Conservation (phyloP, 2,329 filamentous ascomycete species). For the Xylaria sp. region DNA sequence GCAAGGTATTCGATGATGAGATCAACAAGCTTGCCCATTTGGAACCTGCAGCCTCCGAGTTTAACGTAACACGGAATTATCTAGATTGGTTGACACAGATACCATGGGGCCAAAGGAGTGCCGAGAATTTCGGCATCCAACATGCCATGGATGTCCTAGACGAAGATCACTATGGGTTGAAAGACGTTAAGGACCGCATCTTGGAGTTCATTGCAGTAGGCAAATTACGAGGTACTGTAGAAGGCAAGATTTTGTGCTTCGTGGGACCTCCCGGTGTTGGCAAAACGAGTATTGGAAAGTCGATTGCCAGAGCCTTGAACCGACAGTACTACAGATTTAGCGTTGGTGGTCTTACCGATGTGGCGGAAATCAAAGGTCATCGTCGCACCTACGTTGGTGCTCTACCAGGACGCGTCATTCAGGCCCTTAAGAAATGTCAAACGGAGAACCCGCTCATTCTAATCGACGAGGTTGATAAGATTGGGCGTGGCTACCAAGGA, state of each 20-base stretch:
- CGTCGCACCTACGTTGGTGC: constrained; percentile 96
- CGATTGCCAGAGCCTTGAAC: constrained; percentile 92
- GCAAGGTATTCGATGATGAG: constrained; percentile 98
- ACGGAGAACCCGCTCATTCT: constrained; percentile 97
- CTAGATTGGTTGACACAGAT: constrained; percentile 99
- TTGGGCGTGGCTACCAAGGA: constrained; percentile 94
- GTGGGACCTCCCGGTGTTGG: constrained; percentile 97
- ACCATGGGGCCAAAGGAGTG: constrained; percentile 93
- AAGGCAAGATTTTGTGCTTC: constrained; percentile 98
- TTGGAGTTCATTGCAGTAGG: constrained; percentile 98
- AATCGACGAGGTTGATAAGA: constrained; percentile 98
- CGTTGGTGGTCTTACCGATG: constrained; percentile 94
- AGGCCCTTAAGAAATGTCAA: constrained; percentile 98
- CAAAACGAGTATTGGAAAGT: constrained; percentile 99
- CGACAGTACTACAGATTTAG: constrained; percentile 98
- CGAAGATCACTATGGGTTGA: constrained; percentile 95
- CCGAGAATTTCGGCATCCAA: constrained; percentile 95
- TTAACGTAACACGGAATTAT: constrained; percentile 98
- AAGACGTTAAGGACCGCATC: constrained; percentile 98
- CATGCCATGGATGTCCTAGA: constrained; percentile 92
- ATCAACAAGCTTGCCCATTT: constrained; percentile 96
- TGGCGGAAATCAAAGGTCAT: constrained; percentile 98
- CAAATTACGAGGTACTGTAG: constrained; percentile 94
- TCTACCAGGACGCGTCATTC: constrained; percentile 94
- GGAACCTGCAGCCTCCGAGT: constrained; percentile 95